Evolutionary conservation across 257 asterid species (phyloP).

Genomic region (Knoxia roxburghii): DNA sequence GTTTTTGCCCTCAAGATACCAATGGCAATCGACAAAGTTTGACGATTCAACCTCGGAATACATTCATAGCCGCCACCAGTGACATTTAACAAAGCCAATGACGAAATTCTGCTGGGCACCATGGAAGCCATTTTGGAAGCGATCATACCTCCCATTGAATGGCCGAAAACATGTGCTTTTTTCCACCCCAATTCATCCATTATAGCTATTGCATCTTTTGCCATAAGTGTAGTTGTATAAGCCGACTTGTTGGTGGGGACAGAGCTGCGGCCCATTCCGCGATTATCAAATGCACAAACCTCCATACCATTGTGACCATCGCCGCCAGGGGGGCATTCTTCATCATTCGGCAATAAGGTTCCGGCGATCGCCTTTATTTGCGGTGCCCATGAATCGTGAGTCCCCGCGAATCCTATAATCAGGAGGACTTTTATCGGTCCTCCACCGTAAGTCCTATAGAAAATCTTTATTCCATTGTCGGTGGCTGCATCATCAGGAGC

Average conservation of each 20-base stretch:
- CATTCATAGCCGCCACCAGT: conserved; percentile 99
- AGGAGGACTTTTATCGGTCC: conserved; percentile 82
- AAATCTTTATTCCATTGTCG: conserved; percentile 51
- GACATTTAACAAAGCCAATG: conserved; percentile 90
- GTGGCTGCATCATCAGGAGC: conserved; percentile 31
- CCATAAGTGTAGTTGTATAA: conserved; percentile 78
- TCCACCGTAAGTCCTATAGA: conserved; percentile 72
- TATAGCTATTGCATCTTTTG: conserved; percentile 85
- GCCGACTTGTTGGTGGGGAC: conserved; percentile 74
- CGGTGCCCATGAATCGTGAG: conserved; percentile 83
- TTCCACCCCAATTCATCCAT: conserved; percentile 96
- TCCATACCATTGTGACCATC: conserved; percentile 36
- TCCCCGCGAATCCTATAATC: conserved; percentile 96
- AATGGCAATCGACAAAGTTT: conserved; percentile 71
- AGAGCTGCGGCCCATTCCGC: conserved; percentile 94
- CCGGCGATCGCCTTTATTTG: conserved; percentile 78
- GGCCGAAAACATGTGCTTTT: conserved; percentile 91
- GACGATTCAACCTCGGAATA: conserved; percentile 76
- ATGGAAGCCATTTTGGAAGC: conserved; percentile 88
- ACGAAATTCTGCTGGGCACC: conserved; percentile 67
- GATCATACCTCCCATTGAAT: conserved; percentile 99
- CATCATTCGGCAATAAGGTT: conserved; percentile 58
- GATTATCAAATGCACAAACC: conserved; percentile 93
- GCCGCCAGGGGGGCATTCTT: conserved; percentile 34
- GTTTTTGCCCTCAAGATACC: conserved; percentile 90